Conservation (phyloP, 371 early-diverging fungal species). For the Umbelopsis sp. region DNA sequence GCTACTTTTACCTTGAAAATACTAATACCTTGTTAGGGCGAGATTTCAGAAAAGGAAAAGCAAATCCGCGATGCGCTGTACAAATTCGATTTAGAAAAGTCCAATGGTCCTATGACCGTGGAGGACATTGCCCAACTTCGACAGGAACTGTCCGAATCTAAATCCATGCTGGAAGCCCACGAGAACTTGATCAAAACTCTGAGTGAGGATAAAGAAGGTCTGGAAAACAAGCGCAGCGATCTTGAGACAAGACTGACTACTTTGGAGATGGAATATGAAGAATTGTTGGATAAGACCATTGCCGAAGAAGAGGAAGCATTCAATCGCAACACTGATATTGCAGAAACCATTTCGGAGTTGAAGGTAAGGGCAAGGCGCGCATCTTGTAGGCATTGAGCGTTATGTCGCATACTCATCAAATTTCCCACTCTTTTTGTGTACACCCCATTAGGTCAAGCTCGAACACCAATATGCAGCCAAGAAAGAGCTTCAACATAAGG, state of each 20-base stretch:
- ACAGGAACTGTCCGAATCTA: conserved; percentile 77
- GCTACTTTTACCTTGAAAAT: too few species aligned
- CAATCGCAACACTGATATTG: conserved; percentile 66
- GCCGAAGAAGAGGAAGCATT: conserved; percentile 82
- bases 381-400: background rate
- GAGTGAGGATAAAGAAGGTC: conserved; percentile 59
- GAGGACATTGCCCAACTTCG: conserved; percentile 81
- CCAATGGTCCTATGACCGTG: conserved; percentile 53
- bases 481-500: conserved; percentile 74
- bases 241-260: conserved; percentile 72
- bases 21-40: conserved; percentile 23
- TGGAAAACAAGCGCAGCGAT: conserved; percentile 72
- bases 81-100: conserved; percentile 47
- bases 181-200: conserved; percentile 71
- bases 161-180: conserved; percentile 68
- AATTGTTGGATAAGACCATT: conserved; percentile 92
- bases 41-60: conserved; percentile 68
- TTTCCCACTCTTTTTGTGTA: too few species aligned
- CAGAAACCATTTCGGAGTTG: conserved; percentile 76
- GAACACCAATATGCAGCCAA: conserved; percentile 85
- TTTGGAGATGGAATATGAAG: conserved; percentile 89
- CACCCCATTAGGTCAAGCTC: conserved; percentile 60
- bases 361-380: conserved; percentile 42
- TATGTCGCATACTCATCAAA: background rate
- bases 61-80: conserved; percentile 63